phyloP scores from a whole-genome alignment of 2,329 filamentous ascomycete genomes.

The Cordyceps militaris region DNA sequence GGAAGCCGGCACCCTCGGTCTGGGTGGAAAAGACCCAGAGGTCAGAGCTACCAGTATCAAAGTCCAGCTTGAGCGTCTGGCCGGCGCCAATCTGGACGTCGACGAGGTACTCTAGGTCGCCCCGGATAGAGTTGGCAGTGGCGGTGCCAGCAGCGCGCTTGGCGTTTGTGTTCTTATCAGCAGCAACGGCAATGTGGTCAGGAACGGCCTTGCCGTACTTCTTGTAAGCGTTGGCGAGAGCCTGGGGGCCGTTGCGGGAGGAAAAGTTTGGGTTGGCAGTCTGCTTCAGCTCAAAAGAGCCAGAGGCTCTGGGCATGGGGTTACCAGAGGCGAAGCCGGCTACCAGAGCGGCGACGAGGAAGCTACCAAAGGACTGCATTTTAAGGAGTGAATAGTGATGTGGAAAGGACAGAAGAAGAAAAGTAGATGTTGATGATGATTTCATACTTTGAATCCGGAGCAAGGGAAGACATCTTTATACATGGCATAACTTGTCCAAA shows the following conservation, averaged over 20 bases:
- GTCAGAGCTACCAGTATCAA: conserved; percentile 38
- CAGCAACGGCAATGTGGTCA: conserved; percentile 42
- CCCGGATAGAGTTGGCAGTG: conserved; percentile 1
- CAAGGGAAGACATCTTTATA: conserved; percentile 7
- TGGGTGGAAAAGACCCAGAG: conserved; percentile 31
- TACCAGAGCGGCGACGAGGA: conserved; percentile 11
- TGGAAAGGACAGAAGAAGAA: background rate
- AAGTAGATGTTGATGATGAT: background rate
- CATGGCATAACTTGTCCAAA: background rate
- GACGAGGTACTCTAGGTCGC: conserved; percentile 16
- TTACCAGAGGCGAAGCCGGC: conserved; percentile 13
- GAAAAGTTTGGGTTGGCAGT: conserved; percentile 16
- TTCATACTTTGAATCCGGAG: background rate
- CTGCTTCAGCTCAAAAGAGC: conserved; percentile 7
- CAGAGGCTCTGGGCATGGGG: conserved; percentile 5
- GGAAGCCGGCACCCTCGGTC: conserved; percentile 25
- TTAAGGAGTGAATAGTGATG: background rate
- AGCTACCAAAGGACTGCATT: conserved; percentile 13
- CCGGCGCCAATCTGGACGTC: conserved; percentile 20
- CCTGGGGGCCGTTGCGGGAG: conserved; percentile 22
- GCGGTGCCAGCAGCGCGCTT: conserved; percentile 6
- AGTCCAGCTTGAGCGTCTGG: conserved; percentile 33
- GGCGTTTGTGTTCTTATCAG: conserved; percentile 28
- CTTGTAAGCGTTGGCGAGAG: conserved; percentile 28
- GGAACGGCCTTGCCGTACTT: conserved; percentile 37